phyloP scores from a whole-genome alignment of 805 yeast species.

The Candida easanensis region DNA sequence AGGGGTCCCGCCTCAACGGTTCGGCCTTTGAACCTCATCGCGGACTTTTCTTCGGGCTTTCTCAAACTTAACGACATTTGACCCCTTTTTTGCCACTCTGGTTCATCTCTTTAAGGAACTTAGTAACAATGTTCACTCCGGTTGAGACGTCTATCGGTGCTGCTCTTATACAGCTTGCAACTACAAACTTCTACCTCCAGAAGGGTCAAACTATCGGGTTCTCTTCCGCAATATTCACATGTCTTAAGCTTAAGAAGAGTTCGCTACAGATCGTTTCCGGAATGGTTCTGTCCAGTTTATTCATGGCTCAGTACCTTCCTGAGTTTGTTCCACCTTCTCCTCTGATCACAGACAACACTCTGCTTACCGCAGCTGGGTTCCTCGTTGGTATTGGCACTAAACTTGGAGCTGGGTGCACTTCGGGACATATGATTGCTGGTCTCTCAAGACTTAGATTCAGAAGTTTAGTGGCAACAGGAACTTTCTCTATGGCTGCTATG shows the following conservation, averaged over 20 bases:
- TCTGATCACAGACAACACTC: neutral
- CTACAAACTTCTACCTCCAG: slow-evolving; percentile 38
- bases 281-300: slow-evolving; percentile 29
- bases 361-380: slow-evolving; percentile 33
- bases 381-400: slow-evolving; percentile 48
- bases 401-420: slow-evolving; percentile 50
- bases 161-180: slow-evolving; percentile 41
- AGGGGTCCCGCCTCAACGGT: too few relatives aligned
- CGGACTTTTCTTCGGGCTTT: too few relatives aligned
- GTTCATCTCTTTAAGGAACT: too few relatives aligned
- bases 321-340: slow-evolving; percentile 28
- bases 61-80: too few relatives aligned
- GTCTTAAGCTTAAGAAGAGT: slow-evolving; percentile 27
- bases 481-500: slow-evolving; percentile 37
- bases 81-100: too few relatives aligned
- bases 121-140: slow-evolving; percentile 35
- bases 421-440: slow-evolving; percentile 54
- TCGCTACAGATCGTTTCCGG: slow-evolving; percentile 37
- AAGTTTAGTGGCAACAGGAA: slow-evolving; percentile 42
- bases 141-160: slow-evolving; percentile 45
- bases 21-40: too few relatives aligned
- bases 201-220: slow-evolving; percentile 46
- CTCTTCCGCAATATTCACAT: slow-evolving; percentile 39
- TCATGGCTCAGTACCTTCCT: slow-evolving; percentile 27
- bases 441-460: slow-evolving; percentile 43